These are phyloP conservation scores for Paragyromitra xinjiangensis DNA, from an alignment of 495 filamentous ascomycete species.

Conservation along the genomic window DNA sequence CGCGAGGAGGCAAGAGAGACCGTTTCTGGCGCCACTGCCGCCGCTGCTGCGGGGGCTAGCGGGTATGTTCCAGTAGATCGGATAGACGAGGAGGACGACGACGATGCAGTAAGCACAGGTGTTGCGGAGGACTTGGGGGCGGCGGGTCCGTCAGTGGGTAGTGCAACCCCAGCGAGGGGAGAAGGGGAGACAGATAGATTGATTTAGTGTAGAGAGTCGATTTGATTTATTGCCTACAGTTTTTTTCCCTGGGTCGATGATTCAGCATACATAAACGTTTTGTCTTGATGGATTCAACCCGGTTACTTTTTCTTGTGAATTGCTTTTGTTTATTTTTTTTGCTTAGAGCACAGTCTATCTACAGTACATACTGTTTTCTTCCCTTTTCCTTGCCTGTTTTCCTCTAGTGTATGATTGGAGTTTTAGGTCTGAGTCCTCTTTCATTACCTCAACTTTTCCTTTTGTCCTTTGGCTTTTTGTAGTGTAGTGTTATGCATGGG, in stretches of 20 bases:
- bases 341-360: not conserved
- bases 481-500: slow-evolving; percentile 1
- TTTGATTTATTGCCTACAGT: not conserved
- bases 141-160: slow-evolving; percentile 13
- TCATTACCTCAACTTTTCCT: not conserved
- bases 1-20: slow-evolving; percentile 68
- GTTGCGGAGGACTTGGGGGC: slow-evolving; percentile 30
- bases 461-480: slow-evolving; percentile 10
- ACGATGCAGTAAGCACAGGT: slow-evolving; percentile 43
- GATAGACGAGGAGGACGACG: slow-evolving; percentile 41
- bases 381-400: not conserved
- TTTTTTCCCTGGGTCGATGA: not conserved
- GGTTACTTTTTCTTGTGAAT: not conserved
- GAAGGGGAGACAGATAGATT: slow-evolving; percentile 27
- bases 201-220: not conserved
- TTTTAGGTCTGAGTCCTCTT: slow-evolving; percentile 33
- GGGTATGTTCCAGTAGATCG: slow-evolving; percentile 46
- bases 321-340: not conserved
- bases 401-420: slow-evolving; percentile 27
- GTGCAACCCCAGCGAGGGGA: not conserved
- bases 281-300: not conserved
- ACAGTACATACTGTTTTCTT: slow-evolving; percentile 19
- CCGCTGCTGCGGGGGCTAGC: slow-evolving; percentile 17
- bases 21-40: slow-evolving; percentile 16
- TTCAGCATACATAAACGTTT: not conserved